phyloP scores from a whole-genome alignment of 2,329 filamentous ascomycete species.

The Sporothrix globosa region DNA sequence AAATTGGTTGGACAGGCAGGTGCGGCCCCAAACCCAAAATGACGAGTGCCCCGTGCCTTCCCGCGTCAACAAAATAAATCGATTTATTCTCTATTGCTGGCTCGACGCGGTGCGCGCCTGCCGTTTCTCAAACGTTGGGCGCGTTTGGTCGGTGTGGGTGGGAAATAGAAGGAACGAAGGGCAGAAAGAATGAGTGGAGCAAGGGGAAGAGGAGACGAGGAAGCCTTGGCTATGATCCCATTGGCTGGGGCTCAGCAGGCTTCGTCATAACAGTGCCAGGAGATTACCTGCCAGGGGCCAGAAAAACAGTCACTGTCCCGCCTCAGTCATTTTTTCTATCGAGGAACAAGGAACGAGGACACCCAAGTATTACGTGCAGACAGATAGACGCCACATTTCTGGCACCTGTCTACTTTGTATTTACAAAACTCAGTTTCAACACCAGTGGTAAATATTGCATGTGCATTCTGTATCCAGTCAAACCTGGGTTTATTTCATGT shows the following conservation, averaged over 20 bases:
- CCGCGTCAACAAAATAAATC: constrained; percentile 24
- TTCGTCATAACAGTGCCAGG: constrained; percentile 25
- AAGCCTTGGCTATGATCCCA: constrained; percentile 17
- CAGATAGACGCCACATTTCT: neutral
- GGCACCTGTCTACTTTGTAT: neutral
- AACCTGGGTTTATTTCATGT: neutral
- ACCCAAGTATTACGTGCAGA: neutral
- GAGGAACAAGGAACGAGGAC: neutral
- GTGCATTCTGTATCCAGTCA: neutral
- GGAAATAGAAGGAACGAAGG: constrained; percentile 30
- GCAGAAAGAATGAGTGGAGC: constrained; percentile 21
- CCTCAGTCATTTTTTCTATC: neutral
- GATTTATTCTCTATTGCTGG: constrained; percentile 9
- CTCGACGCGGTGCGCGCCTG: constrained; percentile 33
- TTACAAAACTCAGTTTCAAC: neutral
- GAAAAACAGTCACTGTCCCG: neutral
- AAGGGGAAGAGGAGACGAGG: constrained; percentile 6
- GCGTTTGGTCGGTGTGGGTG: constrained; percentile 13
- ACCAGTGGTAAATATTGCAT: neutral
- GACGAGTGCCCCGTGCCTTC: constrained; percentile 30
- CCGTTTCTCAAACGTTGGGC: constrained; percentile 17
- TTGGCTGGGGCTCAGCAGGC: constrained; percentile 17
- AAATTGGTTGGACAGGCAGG: constrained; percentile 21
- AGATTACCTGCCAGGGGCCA: constrained; percentile 25
- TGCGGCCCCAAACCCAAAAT: constrained; percentile 17